Evolutionary conservation across 208 protist species (phyloP), one percentile per base, ranked within the genome.

Genomic region (Trypanosoma boissoni): DNA sequence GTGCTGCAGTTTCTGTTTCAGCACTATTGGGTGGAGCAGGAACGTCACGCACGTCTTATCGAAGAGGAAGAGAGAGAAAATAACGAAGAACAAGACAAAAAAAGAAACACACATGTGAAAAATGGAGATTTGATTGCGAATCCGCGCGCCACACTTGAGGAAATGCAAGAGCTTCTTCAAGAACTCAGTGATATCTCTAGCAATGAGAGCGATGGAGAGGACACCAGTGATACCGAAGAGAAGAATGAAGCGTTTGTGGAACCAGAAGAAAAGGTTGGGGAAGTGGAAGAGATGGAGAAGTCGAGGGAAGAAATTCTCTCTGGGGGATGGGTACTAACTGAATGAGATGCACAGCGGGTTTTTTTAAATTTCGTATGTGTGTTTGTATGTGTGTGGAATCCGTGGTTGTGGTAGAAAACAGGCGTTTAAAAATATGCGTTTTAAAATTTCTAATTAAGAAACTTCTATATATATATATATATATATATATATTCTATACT

Each of bases 1-100:
- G 60, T 79, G 49, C 67, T 95, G 53, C 85, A 92, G 74, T 91
- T 80, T 44, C 56, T 95, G 14, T 92, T 87, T 39, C 64, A 68
- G 3, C 32, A 79, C 18, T 95, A 89, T 68, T 95, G 88, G 86
- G 10, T 80, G 28, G 74, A 78, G 46, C 85, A 92, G 63, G 83
- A 82, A 50, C 54, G 58, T 10, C 80, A 92, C 18, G 28, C 89
- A 14, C 64, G 61, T 18, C 18, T 76, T 8, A 83, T 92, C 74
- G 64, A 79, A 50, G 29, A 73, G 34, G 42, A 54, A 16, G 58
- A 62, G 48, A 46, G 12, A 20, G 50, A 52, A 3, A 36, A 0
- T 7, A 39, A 57, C 12, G 68, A 64, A 27, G 51, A 42, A 28
- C 46, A 48, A 26, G 24, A 7, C n/a, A 18, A 26, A 29, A 42